These are phyloP conservation scores for Trichoderma guizhouense DNA, from an alignment of 2,329 filamentous ascomycete genomes.

Conservation along the genomic window DNA sequence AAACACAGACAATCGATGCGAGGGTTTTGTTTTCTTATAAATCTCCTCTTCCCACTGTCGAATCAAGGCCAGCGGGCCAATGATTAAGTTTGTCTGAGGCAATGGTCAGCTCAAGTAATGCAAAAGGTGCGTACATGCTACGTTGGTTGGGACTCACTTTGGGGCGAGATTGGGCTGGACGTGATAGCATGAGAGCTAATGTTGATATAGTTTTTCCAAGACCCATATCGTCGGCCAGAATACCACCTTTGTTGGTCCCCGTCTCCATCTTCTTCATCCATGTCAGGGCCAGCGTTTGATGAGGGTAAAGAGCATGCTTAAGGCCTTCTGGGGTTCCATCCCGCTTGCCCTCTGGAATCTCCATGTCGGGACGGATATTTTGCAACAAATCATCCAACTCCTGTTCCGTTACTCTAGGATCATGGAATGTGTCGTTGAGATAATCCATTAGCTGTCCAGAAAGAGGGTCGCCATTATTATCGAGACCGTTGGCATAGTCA, in stretches of 20 bases:
- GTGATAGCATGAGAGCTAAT: conserved; percentile 69
- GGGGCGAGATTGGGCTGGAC: conserved; percentile 50
- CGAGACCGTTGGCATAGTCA: conserved; percentile 35
- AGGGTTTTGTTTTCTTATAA: conserved; percentile 59
- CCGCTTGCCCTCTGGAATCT: conserved; percentile 58
- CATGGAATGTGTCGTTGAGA: conserved; percentile 36
- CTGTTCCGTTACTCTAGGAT: conserved; percentile 46
- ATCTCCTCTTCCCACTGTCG: conserved; percentile 86
- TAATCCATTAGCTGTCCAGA: conserved; percentile 32
- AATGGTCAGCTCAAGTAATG: not conserved
- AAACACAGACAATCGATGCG: conserved; percentile 60
- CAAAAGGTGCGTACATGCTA: too few relatives aligned
- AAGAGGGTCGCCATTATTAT: conserved; percentile 38
- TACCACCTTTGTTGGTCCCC: conserved; percentile 77
- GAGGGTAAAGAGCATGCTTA: conserved; percentile 67
- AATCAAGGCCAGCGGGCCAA: conserved; percentile 76
- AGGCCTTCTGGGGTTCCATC: conserved; percentile 69
- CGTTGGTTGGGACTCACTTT: conserved; percentile 28
- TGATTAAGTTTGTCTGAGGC: conserved; percentile 71
- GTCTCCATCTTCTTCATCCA: conserved; percentile 83
- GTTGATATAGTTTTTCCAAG: conserved; percentile 86
- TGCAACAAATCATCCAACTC: conserved; percentile 68
- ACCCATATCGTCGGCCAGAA: conserved; percentile 91
- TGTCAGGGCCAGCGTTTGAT: conserved; percentile 77
- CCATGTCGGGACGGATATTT: conserved; percentile 71